Conservation (phyloP, 1,284 basidiomycete species). For the Ceratobasidium sp. region DNA sequence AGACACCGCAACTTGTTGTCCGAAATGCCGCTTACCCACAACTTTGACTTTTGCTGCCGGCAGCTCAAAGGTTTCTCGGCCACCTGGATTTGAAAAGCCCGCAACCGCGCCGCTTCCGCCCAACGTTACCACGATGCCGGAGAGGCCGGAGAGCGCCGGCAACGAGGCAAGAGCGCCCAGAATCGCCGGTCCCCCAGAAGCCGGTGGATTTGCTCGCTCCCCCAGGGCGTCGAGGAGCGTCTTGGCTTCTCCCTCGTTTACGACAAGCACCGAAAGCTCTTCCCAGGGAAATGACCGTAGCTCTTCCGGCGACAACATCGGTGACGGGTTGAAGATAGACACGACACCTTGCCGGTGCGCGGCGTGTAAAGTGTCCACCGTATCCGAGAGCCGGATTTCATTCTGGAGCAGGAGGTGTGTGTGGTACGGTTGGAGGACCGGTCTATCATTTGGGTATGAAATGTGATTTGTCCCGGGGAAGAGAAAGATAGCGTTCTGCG, state of each 20-base stretch:
- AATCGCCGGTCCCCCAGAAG: slow-evolving; percentile 23
- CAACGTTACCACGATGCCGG: slow-evolving; percentile 33
- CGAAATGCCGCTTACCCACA: slow-evolving; percentile 28
- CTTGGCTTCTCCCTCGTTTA: slow-evolving; percentile 63
- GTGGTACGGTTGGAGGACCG: slow-evolving; percentile 40
- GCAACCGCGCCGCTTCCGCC: slow-evolving; percentile 38
- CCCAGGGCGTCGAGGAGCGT: slow-evolving; percentile 51
- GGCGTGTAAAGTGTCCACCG: slow-evolving; percentile 56
- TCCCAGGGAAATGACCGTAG: slow-evolving; percentile 60
- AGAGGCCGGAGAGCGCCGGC: slow-evolving; percentile 38
- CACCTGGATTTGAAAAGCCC: slow-evolving; percentile 28
- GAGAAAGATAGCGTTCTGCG: slow-evolving; percentile 42
- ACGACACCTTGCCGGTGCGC: slow-evolving; percentile 52
- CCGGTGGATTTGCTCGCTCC: slow-evolving; percentile 20
- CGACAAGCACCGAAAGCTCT: slow-evolving; percentile 60
- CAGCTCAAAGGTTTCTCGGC: slow-evolving; percentile 41
- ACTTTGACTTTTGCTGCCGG: slow-evolving; percentile 42
- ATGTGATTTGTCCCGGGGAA: slow-evolving; percentile 39
- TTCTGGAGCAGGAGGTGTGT: slow-evolving; percentile 66
- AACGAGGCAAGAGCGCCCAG: slow-evolving; percentile 37
- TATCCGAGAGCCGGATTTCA: slow-evolving; percentile 63
- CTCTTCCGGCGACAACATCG: slow-evolving; percentile 59
- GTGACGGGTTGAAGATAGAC: slow-evolving; percentile 65
- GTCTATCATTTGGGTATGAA: slow-evolving; percentile 30
- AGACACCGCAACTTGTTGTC: background rate